Evolutionary conservation across 2,329 filamentous ascomycete genomes (phyloP).

Genomic region (Xylariaceae sp.): DNA sequence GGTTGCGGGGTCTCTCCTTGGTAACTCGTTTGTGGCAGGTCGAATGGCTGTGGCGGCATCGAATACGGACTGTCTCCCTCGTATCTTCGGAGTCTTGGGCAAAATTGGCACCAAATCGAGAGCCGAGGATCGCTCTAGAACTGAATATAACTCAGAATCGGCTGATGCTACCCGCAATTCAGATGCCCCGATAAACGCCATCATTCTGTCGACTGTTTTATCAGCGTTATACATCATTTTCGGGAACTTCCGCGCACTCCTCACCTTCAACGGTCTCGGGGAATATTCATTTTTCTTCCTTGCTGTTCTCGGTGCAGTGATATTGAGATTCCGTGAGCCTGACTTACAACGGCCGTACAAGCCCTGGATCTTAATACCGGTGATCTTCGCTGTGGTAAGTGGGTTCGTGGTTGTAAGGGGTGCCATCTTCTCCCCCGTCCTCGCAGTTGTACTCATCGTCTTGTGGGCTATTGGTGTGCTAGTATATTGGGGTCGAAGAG

Average conservation of each 20-base stretch:
- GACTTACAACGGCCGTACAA: conserved; percentile 52
- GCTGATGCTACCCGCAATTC: conserved; percentile 25
- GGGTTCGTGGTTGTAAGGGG: conserved; percentile 57
- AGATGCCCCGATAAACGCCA: conserved; percentile 52
- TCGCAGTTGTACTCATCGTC: conserved; percentile 48
- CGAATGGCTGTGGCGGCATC: conserved; percentile 59
- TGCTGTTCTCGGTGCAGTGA: conserved; percentile 54
- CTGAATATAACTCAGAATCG: background rate
- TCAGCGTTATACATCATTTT: conserved; percentile 56
- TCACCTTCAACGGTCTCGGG: conserved; percentile 57
- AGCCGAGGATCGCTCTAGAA: conserved; percentile 6
- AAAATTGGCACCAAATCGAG: conserved; percentile 32
- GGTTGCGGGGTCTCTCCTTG: conserved; percentile 57
- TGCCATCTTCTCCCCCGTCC: conserved; percentile 54
- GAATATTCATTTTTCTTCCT: conserved; percentile 64
- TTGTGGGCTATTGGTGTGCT: conserved; percentile 48
- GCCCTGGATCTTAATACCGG: conserved; percentile 46
- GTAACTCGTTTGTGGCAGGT: conserved; percentile 59
- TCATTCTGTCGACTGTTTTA: conserved; percentile 46
- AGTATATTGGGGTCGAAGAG: conserved; percentile 35
- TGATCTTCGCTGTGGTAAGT: conserved; percentile 53
- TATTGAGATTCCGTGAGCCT: conserved; percentile 55
- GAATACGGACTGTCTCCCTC: conserved; percentile 48
- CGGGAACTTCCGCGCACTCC: conserved; percentile 56
- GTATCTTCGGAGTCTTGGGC: conserved; percentile 42